Conservation (phyloP, 306 rosid genomes). For the Myrica gale region DNA sequence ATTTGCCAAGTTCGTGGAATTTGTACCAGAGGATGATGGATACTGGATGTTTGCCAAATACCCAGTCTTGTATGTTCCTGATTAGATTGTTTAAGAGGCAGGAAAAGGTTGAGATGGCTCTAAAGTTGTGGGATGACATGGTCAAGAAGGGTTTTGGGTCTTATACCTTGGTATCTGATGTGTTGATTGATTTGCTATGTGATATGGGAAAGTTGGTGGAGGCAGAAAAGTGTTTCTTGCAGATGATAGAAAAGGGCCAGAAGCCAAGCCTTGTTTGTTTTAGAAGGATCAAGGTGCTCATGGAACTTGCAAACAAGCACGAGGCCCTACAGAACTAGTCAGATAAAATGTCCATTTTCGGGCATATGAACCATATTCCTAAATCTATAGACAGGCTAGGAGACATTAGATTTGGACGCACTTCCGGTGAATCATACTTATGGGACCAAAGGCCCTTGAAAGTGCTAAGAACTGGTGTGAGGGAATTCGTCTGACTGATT, state of each 20-base stretch:
- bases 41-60: slow-evolving; percentile 66
- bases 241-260: slow-evolving; percentile 88
- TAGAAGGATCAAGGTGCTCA: slow-evolving; percentile 80
- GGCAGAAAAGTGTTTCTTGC: slow-evolving; percentile 78
- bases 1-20: slow-evolving; percentile 65
- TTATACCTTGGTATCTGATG: slow-evolving; percentile 74
- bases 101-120: slow-evolving; percentile 79
- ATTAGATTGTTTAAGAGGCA: slow-evolving; percentile 66
- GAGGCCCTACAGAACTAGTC: slow-evolving; percentile 62
- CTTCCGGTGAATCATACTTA: slow-evolving; percentile 6
- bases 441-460: slow-evolving; percentile 19
- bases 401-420: slow-evolving; percentile 23
- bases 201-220: slow-evolving; percentile 71
- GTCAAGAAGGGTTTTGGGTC: slow-evolving; percentile 84
- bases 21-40: slow-evolving; percentile 69
- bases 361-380: slow-evolving; percentile 34
- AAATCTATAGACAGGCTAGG: slow-evolving; percentile 20
- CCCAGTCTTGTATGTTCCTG: slow-evolving; percentile 88
- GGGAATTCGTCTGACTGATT: neutral
- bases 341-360: slow-evolving; percentile 61
- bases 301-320: slow-evolving; percentile 74
- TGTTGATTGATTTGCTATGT: slow-evolving; percentile 82
- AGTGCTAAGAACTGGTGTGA: neutral
- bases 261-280: slow-evolving; percentile 74
- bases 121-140: slow-evolving; percentile 87